Base-by-base conservation (phyloP, 2,329 filamentous ascomycete species). In the Colletotrichum magnum region DNA sequence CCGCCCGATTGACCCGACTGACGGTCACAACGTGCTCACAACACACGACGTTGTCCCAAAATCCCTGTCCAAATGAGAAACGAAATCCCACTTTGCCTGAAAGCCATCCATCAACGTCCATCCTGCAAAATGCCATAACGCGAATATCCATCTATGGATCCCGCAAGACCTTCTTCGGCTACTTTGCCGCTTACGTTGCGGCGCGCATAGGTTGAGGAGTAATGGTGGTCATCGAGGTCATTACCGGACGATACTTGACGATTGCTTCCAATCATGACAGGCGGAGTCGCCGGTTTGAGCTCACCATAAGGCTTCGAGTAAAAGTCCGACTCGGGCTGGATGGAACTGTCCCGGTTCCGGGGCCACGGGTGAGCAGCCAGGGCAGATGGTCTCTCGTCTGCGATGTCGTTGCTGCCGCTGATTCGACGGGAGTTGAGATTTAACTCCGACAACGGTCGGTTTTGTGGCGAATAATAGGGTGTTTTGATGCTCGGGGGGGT, bases 111-210 rank as follows among this genome's bases (percentile, higher is more conserved):
- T 24, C n/a, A 7, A 41, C 16, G 15, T 57, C 60, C 64, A 24
- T 71, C 64, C 28, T 71, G 68, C 48, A 72, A n/a, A n/a, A 65
- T 64, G 36, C 72, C 72, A 56, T 72, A 76, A 56, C 72, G 72
- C n/a, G 71, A 73, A 50, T 70, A 73, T 4, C 51, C 48, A 5
- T 21, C 54, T n/a, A 63, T 64, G 52, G 77, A 75, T 36, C 79
- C 82, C 3, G 80, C 88, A 54, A 87, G 81, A 2, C 92, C 92
- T 77, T 95, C 93, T 77, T 94, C 92, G 0, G 87, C 92, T 64
- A 90, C 79, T 82, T 92, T 93, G 1, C 92, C 93, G 76, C 92
- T 94, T 2, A 93, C 91, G 70, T 92, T 89, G 53, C 91, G 82
- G 54, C 87, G 82, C 18, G 79, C 81, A 60, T 82, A 82, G 1